These are phyloP conservation scores for Penicillium sp. DNA, from an alignment of 2,329 filamentous ascomycete genomes.

Conservation along the genomic window DNA sequence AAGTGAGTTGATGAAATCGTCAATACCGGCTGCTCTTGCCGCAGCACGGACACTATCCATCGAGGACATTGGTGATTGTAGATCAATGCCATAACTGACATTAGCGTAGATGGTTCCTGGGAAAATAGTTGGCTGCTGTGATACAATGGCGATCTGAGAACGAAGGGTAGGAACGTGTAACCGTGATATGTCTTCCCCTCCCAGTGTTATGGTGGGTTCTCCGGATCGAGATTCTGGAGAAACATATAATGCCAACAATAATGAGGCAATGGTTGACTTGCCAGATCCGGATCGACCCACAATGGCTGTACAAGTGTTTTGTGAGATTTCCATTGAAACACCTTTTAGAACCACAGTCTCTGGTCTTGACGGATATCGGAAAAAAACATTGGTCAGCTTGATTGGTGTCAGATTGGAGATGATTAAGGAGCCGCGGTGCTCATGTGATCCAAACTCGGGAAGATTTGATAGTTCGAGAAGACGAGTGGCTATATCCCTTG, in stretches of 20 bases:
- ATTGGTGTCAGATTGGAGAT: constrained; percentile 51
- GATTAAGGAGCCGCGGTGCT: constrained; percentile 53
- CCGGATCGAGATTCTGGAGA: constrained; percentile 23
- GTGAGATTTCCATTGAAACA: constrained; percentile 64
- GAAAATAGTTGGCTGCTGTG: constrained; percentile 64
- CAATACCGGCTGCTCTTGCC: constrained; percentile 59
- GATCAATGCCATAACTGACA: constrained; percentile 73
- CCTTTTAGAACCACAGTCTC: constrained; percentile 57
- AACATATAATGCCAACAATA: constrained; percentile 72
- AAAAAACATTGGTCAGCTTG: constrained; percentile 62
- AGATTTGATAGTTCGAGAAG: constrained; percentile 70
- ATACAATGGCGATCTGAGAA: constrained; percentile 59
- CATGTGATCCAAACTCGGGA: constrained; percentile 55
- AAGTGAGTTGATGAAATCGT: constrained; percentile 73
- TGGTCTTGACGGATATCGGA: constrained; percentile 67
- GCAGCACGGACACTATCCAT: constrained; percentile 54
- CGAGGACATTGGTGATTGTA: constrained; percentile 53
- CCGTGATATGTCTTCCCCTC: constrained; percentile 54
- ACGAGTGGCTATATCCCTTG: constrained; percentile 69
- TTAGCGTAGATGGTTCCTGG: constrained; percentile 45
- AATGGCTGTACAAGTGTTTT: constrained; percentile 69
- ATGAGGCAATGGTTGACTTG: constrained; percentile 77
- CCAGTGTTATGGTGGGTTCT: constrained; percentile 51
- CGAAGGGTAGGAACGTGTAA: constrained; percentile 63
- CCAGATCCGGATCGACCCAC: constrained; percentile 86